These are phyloP conservation scores for Leccinum longicurvipes DNA, from an alignment of 768 basidiomycete genomes.

Conservation along the genomic window DNA sequence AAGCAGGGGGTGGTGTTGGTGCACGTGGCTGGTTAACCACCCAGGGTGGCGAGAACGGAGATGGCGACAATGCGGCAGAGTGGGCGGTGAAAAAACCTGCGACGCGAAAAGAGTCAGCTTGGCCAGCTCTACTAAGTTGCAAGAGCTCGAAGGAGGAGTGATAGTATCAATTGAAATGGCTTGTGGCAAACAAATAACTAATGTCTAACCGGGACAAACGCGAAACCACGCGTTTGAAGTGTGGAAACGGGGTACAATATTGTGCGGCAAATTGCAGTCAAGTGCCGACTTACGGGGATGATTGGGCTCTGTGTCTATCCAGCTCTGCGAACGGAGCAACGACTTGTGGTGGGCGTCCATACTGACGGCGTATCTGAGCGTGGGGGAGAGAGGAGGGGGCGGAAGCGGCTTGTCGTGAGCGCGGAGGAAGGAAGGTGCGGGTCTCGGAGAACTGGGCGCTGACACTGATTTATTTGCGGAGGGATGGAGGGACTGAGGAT, in stretches of 20 bases:
- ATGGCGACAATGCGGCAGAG: constrained; percentile 32
- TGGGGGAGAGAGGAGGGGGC: constrained; percentile 34
- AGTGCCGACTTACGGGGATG: constrained; percentile 22
- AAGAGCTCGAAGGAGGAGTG: constrained; percentile 6
- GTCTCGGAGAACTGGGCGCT: constrained; percentile 25
- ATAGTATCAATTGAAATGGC: constrained; percentile 19
- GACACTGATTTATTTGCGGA: constrained; percentile 21
- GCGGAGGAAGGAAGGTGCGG: constrained; percentile 7
- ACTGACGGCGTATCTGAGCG: constrained; percentile 19
- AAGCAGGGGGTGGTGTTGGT: constrained; percentile 33
- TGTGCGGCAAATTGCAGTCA: constrained; percentile 4
- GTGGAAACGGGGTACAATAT: constrained; percentile 16
- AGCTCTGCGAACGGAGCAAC: constrained; percentile 18
- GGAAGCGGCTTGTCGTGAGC: constrained; percentile 40
- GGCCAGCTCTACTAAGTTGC: constrained; percentile 14
- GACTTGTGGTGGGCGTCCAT: constrained; percentile 27
- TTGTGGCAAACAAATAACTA: constrained; percentile 22
- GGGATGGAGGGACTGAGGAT: constrained; percentile 25
- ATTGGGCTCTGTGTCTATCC: constrained; percentile 20
- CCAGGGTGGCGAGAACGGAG: constrained; percentile 32
- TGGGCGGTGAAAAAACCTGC: constrained; percentile 29
- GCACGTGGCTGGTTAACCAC: constrained; percentile 38
- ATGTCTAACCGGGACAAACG: neutral
- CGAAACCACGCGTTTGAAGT: constrained; percentile 8
- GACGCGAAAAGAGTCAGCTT: constrained; percentile 21